Conservation (phyloP, 176 grass and related monocot species). For the Hsuehochloa calcarea region DNA sequence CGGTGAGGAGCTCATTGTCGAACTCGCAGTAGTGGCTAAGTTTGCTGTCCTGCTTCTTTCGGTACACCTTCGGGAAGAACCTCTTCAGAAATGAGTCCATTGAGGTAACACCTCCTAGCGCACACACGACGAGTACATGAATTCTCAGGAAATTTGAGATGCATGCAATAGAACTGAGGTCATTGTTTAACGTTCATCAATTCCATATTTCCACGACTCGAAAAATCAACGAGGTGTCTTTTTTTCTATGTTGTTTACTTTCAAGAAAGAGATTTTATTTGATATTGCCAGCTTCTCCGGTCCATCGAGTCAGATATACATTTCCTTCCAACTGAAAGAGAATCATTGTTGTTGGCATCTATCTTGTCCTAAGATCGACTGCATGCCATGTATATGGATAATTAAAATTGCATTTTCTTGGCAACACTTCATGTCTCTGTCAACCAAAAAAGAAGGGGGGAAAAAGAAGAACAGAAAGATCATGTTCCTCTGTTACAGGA, state of each 20-base stretch:
- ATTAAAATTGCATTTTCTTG: no score
- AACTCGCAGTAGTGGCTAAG: conserved; percentile 74
- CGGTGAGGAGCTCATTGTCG: conserved; percentile 71
- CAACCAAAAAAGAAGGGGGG: not conserved
- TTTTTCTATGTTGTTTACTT: not conserved
- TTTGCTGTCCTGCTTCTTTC: conserved; percentile 41
- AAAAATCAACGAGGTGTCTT: not conserved
- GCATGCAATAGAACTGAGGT: not conserved
- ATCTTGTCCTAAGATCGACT: not conserved
- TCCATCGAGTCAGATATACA: not conserved
- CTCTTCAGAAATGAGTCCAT: conserved; percentile 74
- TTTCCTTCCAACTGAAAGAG: not conserved
- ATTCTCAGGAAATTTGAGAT: not conserved
- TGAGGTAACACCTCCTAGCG: conserved; percentile 58
- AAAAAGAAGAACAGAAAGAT: not conserved
- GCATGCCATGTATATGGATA: not conserved
- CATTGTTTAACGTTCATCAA: not conserved
- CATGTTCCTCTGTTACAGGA: not conserved
- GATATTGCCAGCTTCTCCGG: not conserved
- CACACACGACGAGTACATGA: not conserved
- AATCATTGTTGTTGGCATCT: not conserved
- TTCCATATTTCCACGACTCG: not conserved
- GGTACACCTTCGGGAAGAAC: conserved; percentile 79
- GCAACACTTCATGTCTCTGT: not conserved
- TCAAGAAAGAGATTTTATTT: not conserved